Evolutionary conservation across 352 stramenopile species (phyloP), one percentile per base, ranked within the genome.

Genomic region (Phytophthora tubulina): DNA sequence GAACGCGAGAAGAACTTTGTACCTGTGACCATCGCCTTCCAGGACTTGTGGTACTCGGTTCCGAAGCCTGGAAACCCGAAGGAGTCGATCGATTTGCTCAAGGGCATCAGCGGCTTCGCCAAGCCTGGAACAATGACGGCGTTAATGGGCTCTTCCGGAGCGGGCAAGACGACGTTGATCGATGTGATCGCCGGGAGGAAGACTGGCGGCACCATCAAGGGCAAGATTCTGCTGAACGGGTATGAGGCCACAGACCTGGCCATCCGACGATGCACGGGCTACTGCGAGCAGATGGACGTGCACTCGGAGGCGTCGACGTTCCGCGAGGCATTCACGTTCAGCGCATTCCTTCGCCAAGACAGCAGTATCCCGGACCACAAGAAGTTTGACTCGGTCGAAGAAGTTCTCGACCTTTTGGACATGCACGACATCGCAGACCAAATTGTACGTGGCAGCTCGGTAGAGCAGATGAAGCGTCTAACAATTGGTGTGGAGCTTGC

Each of bases 401-500:
- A 83, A 49, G 66, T 56, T 39, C 55, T 83, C 6, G 63, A 79
- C 32, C 44, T 83, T 46, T 50, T 83, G 36, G 70, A 77, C 30
- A 91, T 97, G 67, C 91, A 98, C 78, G 90, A 98, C 4, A 93
- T 99, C 44, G 90, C 93, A 0, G 73, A 94, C 27, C 78, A 79
- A 41, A 82, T 81, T 33, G 69, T 85, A 6, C 67, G 75, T 10
- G 72, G 73, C 39, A 73, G 71, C 27, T 86, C 79, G 3, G 61
- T 76, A 35, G 78, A 85, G 63, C 78, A 85, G 57, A 82, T 82
- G 75, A 85, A 83, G 72, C 78, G 78, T 1, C 27, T 85, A 35
- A 85, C 78, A 1, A 85, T 85, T 14, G 78, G 78, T 3, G 78
- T 85, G 9, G 78, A 85, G 59, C 75, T 98, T 41, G 89, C 95